Conservation (phyloP, 2,329 filamentous ascomycete genomes). For the Paecilomyces fulvus region DNA sequence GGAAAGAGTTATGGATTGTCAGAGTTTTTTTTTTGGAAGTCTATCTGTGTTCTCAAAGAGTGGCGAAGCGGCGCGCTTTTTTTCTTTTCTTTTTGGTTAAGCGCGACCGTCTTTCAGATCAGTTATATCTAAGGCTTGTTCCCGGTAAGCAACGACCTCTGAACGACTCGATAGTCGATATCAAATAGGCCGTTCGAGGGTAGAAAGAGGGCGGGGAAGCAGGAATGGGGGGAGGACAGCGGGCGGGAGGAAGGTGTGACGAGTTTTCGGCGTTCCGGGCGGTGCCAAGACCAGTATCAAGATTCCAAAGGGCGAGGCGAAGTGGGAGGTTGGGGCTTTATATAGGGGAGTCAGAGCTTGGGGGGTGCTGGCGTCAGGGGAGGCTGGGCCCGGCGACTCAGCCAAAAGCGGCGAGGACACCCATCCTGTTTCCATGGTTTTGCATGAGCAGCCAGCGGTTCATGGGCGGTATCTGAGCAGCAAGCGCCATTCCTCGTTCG, state of each 20-base stretch:
- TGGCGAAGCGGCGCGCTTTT: constrained; percentile 11
- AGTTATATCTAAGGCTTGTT: constrained; percentile 6
- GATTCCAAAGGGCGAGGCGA: constrained; percentile 19
- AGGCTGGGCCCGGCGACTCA: constrained; percentile 27
- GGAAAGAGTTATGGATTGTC: constrained; percentile 1
- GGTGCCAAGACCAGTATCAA: constrained; percentile 34
- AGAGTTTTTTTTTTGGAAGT: constrained; percentile 5
- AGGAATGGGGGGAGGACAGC: constrained; percentile 10
- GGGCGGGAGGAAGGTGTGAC: constrained; percentile 19
- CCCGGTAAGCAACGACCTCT: constrained; percentile 9
- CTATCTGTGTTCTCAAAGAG: constrained; percentile 21
- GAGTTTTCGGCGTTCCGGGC: constrained; percentile 24
- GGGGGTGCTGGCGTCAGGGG: constrained; percentile 23
- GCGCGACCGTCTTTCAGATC: constrained; percentile 4
- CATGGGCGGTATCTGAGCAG: constrained; percentile 7
- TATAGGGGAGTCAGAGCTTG: constrained; percentile 30
- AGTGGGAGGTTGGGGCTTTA: constrained; percentile 33
- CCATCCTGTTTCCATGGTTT: constrained; percentile 20
- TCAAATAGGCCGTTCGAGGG: not conserved
- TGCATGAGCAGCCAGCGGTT: constrained; percentile 14
- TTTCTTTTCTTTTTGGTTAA: constrained; percentile 5
- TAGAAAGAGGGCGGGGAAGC: constrained; percentile 11
- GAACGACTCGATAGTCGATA: not conserved
- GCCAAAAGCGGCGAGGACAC: constrained; percentile 28
- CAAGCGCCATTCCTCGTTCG: constrained; percentile 16